Base-by-base conservation (phyloP, 1,284 basidiomycete genomes). In the Cryptococcus wingfieldii region DNA sequence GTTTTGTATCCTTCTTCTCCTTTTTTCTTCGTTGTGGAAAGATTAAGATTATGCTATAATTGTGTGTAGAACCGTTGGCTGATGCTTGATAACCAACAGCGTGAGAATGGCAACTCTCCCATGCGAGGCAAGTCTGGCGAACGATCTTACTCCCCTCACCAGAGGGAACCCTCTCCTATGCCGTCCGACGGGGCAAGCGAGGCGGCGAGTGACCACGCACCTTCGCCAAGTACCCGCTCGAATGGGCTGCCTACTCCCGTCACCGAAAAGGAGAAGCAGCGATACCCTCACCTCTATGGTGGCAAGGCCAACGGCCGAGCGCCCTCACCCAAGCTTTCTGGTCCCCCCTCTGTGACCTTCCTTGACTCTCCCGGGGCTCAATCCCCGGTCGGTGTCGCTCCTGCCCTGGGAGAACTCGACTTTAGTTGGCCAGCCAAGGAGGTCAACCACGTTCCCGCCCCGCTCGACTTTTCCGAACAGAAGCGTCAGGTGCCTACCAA, bases 101-200 rank as follows among this genome's bases (percentile, higher is more conserved):
- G 62, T 19, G 59, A 63, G 25, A 52, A 47, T 31, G 58, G 53
- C 16, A 55, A 55, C 34, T 43, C 48, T 5, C 53, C 56, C 8
- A 6, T 54, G 18, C 50, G 58, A 38, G 28, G 47, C 6, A 42
- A 37, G 10, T 59, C 58, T 16, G 54, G 44, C 16, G 27, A 47
- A 23, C 45, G 45, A 16, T 27, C 45, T 12, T 53, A 47, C 43
- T 53, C 52, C 12, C 52, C 52, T 12, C 18, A 23, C 14, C 34
- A 34, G 6, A 34, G 23, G 14, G 44, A 53, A 42, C 27, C 38
- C 10, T 45, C 52, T n/a, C 31, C 45, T 25, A 25, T 46, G 45
- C 45, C 45, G 8, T 46, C 45, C 27, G 45, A 46, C 8, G 45
- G 18, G 18, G 19, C 23, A 16, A 46, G 45, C 27, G 45, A 46